Conservation (phyloP, 495 filamentous ascomycete genomes). For the Xylaria sp. region DNA sequence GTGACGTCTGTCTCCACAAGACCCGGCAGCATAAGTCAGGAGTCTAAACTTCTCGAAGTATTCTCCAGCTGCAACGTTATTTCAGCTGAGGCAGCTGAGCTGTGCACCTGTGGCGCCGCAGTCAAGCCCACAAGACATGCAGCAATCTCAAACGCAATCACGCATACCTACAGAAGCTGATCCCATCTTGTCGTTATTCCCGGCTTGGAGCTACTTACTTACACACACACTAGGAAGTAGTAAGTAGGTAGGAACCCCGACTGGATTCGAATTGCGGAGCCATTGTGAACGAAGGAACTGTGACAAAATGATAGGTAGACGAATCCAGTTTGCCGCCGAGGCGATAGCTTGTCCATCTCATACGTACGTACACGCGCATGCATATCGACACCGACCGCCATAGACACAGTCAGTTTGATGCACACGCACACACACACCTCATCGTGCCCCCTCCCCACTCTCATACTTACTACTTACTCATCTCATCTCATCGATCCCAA, state of each 20-base stretch:
- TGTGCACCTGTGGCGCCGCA: constrained; percentile 3
- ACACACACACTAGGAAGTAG: no score
- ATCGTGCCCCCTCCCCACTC: background rate
- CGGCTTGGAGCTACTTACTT: background rate
- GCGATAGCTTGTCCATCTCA: background rate
- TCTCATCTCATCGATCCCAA: background rate
- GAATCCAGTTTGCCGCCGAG: background rate
- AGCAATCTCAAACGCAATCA: background rate
- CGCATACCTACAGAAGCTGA: background rate
- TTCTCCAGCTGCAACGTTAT: constrained; percentile 22
- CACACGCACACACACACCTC: background rate
- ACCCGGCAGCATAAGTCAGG: background rate
- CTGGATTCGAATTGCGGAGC: background rate
- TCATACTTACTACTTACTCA: background rate
- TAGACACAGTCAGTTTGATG: background rate
- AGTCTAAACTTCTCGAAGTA: background rate
- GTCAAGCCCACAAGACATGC: constrained; percentile 8
- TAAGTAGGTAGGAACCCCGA: background rate
- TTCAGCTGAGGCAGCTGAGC: constrained; percentile 13
- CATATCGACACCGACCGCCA: background rate
- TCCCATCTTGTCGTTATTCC: background rate
- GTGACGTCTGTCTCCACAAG: background rate
- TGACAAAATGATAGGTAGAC: background rate
- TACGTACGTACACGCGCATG: background rate
- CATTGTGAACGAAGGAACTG: background rate